Base-by-base conservation (phyloP, 306 rosid genomes). In the Heteromeles arbutifolia region DNA sequence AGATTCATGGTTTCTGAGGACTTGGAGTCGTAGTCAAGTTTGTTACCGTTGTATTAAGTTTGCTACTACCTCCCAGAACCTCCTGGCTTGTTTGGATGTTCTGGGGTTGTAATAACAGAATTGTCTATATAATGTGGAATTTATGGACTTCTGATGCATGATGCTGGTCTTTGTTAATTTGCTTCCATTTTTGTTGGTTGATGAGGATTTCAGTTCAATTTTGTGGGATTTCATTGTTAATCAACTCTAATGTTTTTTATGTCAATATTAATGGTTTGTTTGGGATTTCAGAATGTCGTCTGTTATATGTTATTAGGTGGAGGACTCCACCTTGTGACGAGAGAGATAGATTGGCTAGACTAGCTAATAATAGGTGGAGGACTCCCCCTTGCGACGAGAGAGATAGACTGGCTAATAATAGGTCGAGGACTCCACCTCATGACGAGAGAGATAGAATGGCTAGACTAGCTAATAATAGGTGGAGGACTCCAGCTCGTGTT, bases 191-290 rank as follows among this genome's bases (percentile, higher is more conserved):
- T 26, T 62, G 11, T 62, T 62, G 11, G 25, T 45, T 26, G 18
- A 80, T 74, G 83, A 29, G 29, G 75, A 59, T 69, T 68, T 69
- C 76, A 50, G 6, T 22, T 8, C 22, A 64, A 64, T 14, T 0
- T 26, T 26, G 3, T 13, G 37, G 66, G 66, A 28, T 15, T 61
- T 26, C 28, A 22, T 14, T 61, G 17, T 61, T 61, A 13, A 41
- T 43, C 56, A 13, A 43, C 21, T 26, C 4, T 12, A 13, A 3
- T 67, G 34, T 24, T 67, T 39, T 25, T 57, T 57, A 9, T 18
- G 21, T 7, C 2, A 21, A n/a, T 8, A 57, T 22, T 6, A 11
- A 11, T 18, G 8, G 57, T 11, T 22, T 57, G 65, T 2, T 13
- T 5, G 53, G 5, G 53, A 32, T 32, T 32, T 32, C 37, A 5